Evolutionary conservation across 148 eudicot genomes (phyloP).

Genomic region (Vaccinium vitisidaea): DNA sequence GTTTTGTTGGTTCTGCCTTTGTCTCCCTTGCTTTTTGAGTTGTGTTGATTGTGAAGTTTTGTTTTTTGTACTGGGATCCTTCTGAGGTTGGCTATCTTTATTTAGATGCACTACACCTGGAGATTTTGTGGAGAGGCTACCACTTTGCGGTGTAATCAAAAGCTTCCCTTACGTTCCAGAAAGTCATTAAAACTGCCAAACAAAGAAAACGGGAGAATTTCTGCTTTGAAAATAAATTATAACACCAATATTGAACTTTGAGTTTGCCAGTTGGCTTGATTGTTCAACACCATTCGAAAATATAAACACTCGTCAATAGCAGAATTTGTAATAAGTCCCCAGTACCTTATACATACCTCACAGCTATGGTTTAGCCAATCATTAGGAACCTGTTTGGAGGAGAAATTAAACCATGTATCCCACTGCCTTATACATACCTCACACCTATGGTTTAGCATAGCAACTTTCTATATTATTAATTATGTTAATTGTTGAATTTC

Average conservation of each 20-base stretch:
- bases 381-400: too few species aligned
- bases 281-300: background rate
- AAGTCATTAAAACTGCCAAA: background rate
- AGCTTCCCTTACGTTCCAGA: background rate
- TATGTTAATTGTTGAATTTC: too few species aligned
- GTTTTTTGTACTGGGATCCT: too few species aligned
- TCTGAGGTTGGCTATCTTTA: too few species aligned
- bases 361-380: conserved; percentile 72
- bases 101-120: too few species aligned
- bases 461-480: too few species aligned
- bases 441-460: too few species aligned
- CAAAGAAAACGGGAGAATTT: conserved; percentile 13
- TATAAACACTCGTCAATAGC: background rate
- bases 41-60: too few species aligned
- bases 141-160: background rate
- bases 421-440: too few species aligned
- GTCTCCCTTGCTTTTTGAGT: too few species aligned
- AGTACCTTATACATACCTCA: conserved; percentile 45
- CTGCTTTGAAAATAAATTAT: background rate
- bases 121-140: background rate
- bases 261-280: background rate
- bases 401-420: too few species aligned
- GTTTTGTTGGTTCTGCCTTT: too few species aligned
- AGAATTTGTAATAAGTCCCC: conserved; percentile 2
- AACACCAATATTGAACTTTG: background rate